Percentiles rank a stretch among this genome's conserved stretches.
These are phyloP conservation scores for Phytophthora pistaciae DNA, from an alignment of 352 stramenopile genomes.

Conservation along the genomic window DNA sequence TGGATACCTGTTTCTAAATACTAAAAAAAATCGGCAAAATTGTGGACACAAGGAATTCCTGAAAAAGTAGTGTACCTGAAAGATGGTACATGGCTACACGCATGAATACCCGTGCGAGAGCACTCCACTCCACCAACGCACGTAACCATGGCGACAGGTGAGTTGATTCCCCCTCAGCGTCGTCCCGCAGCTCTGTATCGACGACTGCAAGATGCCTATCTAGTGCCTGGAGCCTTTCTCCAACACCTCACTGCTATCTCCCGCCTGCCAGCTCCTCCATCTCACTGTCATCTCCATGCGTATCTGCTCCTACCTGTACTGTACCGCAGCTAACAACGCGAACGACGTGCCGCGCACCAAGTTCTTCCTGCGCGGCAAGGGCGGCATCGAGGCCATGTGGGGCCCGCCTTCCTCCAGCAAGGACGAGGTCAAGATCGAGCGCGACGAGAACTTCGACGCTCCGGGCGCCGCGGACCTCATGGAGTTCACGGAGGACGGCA, in stretches of 20 bases:
- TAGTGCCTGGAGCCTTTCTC: not conserved
- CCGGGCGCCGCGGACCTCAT: constrained; percentile 66
- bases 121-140: constrained; percentile 10
- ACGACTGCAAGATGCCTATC: not conserved
- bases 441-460: constrained; percentile 57
- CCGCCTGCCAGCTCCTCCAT: not conserved
- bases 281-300: not conserved
- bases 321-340: constrained; percentile 5
- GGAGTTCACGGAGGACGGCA: constrained; percentile 78
- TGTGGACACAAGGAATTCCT: too few relatives aligned
- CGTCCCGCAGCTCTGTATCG: not conserved
- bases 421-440: constrained; percentile 56
- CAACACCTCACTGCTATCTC: not conserved
- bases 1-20: too few relatives aligned
- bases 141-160: constrained; percentile 23
- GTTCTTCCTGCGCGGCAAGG: constrained; percentile 85
- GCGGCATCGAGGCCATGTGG: constrained; percentile 82
- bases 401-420: constrained; percentile 67
- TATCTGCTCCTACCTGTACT: not conserved
- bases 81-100: not conserved
- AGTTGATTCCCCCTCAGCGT: not conserved
- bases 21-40: too few relatives aligned
- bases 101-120: not conserved
- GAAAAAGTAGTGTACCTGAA: not conserved
- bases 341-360: constrained; percentile 65